Base-by-base conservation (phyloP, 345 rosid species). In the Nasturtium officinale region DNA sequence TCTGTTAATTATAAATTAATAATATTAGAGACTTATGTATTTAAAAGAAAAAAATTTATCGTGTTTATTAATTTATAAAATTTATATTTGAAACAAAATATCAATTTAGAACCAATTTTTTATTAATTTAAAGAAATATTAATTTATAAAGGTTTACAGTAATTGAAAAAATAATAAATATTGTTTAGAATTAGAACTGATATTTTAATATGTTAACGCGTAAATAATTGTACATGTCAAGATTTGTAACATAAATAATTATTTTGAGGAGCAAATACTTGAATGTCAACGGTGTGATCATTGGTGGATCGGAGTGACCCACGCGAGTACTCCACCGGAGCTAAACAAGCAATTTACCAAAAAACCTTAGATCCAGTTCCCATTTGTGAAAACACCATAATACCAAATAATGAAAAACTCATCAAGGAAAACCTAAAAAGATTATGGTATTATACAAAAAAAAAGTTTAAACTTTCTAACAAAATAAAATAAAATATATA, bases 261-360 rank as follows among this genome's bases (percentile, higher is more conserved):
- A 33, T 47, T 43, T n/a, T 3, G 32, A 28, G 35, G 10, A 42
- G 55, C 32, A 20, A 63, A 69, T 26, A 38, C 18, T 28, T 32
- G 3, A 42, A 25, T 48, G 72, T 74, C 78, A 74, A 74, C 53
- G 78, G 23, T 56, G 40, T 47, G 59, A 65, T 32, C 38, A 65
- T 18, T 59, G 77, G 35, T 65, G 52, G 51, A 46, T 37, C 51
- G 32, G 59, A 52, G 65, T 33, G 60, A 65, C 12, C 72, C 40
- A 38, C 9, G 52, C 66, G 65, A 74, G 65, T 58, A 65, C 71
- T 73, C 71, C 50, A 65, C 40, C 48, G 8, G 32, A 9, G 26
- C 7, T 21, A 38, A 3, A 25, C 6, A 12, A 23, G 3, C 18
- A 33, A 33, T 51, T 25, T 46, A 56, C 77, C 26, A 21, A 15